Evolutionary conservation across 2,329 filamentous ascomycete genomes (phyloP).

Genomic region (Tolypocladium sp.): DNA sequence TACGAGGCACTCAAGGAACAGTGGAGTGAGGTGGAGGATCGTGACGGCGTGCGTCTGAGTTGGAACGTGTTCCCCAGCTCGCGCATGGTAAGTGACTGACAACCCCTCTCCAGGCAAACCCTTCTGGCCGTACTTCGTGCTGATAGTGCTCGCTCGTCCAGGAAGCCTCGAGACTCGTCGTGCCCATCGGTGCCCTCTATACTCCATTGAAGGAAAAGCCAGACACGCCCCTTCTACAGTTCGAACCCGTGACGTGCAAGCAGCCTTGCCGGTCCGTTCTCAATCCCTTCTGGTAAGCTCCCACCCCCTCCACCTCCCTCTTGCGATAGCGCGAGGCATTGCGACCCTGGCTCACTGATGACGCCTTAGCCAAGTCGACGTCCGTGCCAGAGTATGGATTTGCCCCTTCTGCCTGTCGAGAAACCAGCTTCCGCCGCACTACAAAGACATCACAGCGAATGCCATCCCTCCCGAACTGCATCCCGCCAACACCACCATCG

Average conservation of each 20-base stretch:
- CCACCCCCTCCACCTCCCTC: not conserved
- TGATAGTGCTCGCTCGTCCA: slow-evolving; percentile 21
- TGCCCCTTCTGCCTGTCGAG: slow-evolving; percentile 81
- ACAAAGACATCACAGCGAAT: slow-evolving; percentile 81
- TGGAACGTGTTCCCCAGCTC: slow-evolving; percentile 99
- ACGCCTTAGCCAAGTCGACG: slow-evolving; percentile 62
- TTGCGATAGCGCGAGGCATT: not conserved
- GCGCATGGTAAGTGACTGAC: slow-evolving; percentile 65
- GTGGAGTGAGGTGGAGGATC: slow-evolving; percentile 94
- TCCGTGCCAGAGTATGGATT: slow-evolving; percentile 77
- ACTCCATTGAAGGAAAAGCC: slow-evolving; percentile 93
- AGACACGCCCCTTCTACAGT: slow-evolving; percentile 80
- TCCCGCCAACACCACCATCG: slow-evolving; percentile 77
- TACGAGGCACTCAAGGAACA: slow-evolving; percentile 90
- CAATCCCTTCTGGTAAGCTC: slow-evolving; percentile 85
- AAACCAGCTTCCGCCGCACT: slow-evolving; percentile 75
- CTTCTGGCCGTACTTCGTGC: not conserved
- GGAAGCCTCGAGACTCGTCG: slow-evolving; percentile 91
- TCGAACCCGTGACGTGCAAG: slow-evolving; percentile 96
- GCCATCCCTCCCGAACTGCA: slow-evolving; percentile 78
- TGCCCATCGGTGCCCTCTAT: slow-evolving; percentile 92
- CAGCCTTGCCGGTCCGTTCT: slow-evolving; percentile 89
- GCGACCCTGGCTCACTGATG: slow-evolving; percentile 12
- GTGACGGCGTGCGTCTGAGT: slow-evolving; percentile 89
- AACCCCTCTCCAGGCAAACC: not conserved